Conservation (phyloP, 1,284 basidiomycete genomes). For the Fistulina hepatica region DNA sequence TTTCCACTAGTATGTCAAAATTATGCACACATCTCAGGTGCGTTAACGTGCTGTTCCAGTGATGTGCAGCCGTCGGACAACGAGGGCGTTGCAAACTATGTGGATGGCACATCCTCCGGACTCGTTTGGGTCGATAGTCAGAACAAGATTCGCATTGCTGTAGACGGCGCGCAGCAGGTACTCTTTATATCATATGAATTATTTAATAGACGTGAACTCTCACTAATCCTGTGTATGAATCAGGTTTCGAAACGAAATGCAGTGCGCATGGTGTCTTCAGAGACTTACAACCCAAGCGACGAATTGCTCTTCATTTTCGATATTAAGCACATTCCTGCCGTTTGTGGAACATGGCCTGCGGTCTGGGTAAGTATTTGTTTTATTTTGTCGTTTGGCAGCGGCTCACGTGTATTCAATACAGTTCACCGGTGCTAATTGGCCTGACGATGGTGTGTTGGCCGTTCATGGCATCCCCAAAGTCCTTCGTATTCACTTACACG, state of each 20-base stretch:
- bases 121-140: constrained; percentile 30
- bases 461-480: no score
- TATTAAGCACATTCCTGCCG: constrained; percentile 49
- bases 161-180: constrained; percentile 46
- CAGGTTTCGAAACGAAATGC: constrained; percentile 24
- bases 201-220: no score
- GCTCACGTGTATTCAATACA: no score
- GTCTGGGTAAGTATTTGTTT: no score
- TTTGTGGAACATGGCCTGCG: constrained; percentile 39
- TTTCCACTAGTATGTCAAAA: constrained; percentile 13
- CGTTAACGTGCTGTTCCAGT: constrained; percentile 16
- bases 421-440: constrained; percentile 11
- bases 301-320: constrained; percentile 43
- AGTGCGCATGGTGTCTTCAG: constrained; percentile 44
- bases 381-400: no score
- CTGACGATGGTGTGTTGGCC: constrained; percentile 3
- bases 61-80: constrained; percentile 41
- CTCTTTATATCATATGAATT: no score
- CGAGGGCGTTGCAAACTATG: constrained; percentile 39
- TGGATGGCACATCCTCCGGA: constrained; percentile 23
- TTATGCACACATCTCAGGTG: no score
- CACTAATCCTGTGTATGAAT: no score
- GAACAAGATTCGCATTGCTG: constrained; percentile 39
- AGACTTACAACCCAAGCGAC: constrained; percentile 35
- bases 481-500: no score